These are phyloP conservation scores for Vigna mungo DNA, from an alignment of 306 rosid species.

Conservation along the genomic window DNA sequence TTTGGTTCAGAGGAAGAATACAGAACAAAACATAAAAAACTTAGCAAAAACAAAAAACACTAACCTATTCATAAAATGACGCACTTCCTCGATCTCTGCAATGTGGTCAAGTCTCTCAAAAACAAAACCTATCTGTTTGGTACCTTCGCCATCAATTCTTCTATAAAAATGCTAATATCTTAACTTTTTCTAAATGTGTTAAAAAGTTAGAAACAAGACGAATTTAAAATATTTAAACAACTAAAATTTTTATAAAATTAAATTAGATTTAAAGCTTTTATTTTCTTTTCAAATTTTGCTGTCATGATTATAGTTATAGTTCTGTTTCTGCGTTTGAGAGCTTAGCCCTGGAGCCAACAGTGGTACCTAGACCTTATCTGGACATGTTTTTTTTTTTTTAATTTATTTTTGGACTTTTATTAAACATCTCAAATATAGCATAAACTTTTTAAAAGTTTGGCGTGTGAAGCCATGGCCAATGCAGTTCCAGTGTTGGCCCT, in stretches of 20 bases:
- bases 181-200: too few species aligned
- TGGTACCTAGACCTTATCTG: background rate
- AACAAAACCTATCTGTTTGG: background rate
- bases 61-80: background rate
- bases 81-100: conserved; percentile 10
- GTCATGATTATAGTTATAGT: background rate
- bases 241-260: too few species aligned
- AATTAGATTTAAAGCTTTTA: background rate
- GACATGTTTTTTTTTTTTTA: background rate
- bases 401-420: background rate
- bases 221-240: too few species aligned
- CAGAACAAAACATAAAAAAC: background rate
- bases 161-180: background rate
- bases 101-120: conserved; percentile 22
- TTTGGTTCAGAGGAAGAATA: conserved; percentile 21
- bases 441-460: background rate
- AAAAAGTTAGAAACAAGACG: too few species aligned
- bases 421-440: conserved; percentile 10
- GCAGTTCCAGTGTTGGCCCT: background rate
- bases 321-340: background rate
- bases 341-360: background rate
- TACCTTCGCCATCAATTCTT: background rate
- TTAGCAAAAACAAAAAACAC: conserved; percentile 11
- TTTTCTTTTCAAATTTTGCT: background rate
- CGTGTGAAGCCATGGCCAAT: background rate